A percentile compares a stretch with the other conserved stretches of the same genome.
Conservation (phyloP, 2,329 filamentous ascomycete genomes). For the Verticillium alfalfae region DNA sequence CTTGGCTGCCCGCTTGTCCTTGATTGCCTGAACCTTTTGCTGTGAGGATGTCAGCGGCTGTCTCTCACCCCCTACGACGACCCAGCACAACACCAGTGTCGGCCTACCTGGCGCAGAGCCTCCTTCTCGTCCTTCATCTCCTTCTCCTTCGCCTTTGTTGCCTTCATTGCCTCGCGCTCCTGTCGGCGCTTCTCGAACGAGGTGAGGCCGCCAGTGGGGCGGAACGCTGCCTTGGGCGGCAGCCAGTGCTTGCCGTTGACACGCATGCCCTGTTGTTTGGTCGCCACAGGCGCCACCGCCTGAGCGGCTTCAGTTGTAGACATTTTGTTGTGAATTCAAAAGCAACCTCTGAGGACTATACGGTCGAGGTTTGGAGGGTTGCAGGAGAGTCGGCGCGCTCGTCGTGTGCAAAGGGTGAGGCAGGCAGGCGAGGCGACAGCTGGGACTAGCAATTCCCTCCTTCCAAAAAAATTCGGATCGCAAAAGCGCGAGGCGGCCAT, state of each 20-base stretch:
- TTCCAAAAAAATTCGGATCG: background rate
- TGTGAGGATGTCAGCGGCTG: constrained; percentile 28
- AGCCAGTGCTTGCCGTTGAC: constrained; percentile 99
- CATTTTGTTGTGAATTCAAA: constrained; percentile 27
- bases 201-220: constrained; percentile 70
- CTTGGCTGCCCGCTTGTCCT: constrained; percentile 80
- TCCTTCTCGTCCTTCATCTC: constrained; percentile 97
- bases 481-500: background rate
- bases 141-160: constrained; percentile 89
- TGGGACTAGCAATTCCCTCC: background rate
- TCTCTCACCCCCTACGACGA: background rate
- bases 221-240: constrained; percentile 74
- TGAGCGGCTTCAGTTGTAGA: constrained; percentile 27
- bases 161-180: constrained; percentile 61
- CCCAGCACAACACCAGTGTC: background rate
- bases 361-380: no score
- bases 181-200: constrained; percentile 73
- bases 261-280: constrained; percentile 60
- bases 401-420: background rate
- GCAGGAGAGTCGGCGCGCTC: background rate
- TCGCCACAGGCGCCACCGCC: constrained; percentile 24
- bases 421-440: background rate
- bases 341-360: no score
- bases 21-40: constrained; percentile 73
- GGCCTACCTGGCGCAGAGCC: constrained; percentile 69